Evolutionary conservation across 306 rosid genomes (phyloP), one percentile per base, ranked within the genome.

Genomic region (Abrus precatorius): DNA sequence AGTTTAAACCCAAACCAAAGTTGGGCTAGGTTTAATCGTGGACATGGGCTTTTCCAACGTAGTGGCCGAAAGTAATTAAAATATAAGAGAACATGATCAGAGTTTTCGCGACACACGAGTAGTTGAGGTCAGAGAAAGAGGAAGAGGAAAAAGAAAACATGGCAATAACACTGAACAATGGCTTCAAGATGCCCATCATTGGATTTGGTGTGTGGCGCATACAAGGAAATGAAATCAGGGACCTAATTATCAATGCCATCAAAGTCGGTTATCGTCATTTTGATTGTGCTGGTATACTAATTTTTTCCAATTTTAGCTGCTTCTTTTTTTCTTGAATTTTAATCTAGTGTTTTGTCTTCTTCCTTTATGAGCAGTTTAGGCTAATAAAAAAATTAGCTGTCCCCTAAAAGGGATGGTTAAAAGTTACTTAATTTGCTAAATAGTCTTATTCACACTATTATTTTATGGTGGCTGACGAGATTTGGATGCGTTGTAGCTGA

Each of bases 171-270:
- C 97, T 94, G 27, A 91, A 85, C 87, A 91, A n/a, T 77, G 97
- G 98, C n/a, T 92, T 88, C 89, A 78, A 87, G 82, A 91, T 94
- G 89, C 98, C 93, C 5, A 57, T 80, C 9, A 27, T 91, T 2
- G 97, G 97, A 1, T 86, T 94, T 2, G 98, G 97, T 7, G 94
- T 92, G 75, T 91, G 98, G 98, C 92, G 98, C n/a, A 89, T 94
- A 91, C 83, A 91, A 75, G 86, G 83, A 2, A 78, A 92, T 40
- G 82, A 82, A 76, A 78, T 92, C 84, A 88, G 84, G 63, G 93
- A 92, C 75, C 88, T 94, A 68, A 73, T 92, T 40, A 69, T 88
- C 80, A 94, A 91, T 72, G 83, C 97, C 83, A 86, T 94, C 84
- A 87, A 92, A 54, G 74, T 89, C n/a, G 97, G 93, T 34, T 92